phyloP scores from a whole-genome alignment of 2,329 filamentous ascomycete genomes.

The Clarireedia paspali region DNA sequence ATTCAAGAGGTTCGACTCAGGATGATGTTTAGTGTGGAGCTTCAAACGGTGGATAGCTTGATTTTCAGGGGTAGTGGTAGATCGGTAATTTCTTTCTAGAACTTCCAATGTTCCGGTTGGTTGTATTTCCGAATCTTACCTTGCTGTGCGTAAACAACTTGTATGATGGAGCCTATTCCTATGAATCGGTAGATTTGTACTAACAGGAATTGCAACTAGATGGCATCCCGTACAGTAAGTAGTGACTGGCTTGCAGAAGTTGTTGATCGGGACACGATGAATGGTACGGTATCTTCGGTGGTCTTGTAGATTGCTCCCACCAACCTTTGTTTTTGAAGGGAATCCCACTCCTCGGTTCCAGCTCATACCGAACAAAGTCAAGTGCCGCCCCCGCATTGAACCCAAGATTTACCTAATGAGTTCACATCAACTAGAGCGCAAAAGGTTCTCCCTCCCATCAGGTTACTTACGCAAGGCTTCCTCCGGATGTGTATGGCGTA shows the following conservation, averaged over 20 bases:
- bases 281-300: no score
- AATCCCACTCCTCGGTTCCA: constrained; percentile 6
- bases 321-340: no score
- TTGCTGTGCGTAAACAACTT: not conserved
- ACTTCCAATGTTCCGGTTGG: constrained; percentile 1
- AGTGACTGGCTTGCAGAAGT: no score
- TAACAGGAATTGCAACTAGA: no score
- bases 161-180: not conserved
- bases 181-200: no score
- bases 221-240: no score
- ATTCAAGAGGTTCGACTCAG: not conserved
- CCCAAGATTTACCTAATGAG: constrained; percentile 5
- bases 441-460: no score
- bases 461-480: not conserved
- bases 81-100: constrained; percentile 9
- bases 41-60: not conserved
- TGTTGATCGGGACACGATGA: no score
- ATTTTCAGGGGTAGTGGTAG: not conserved
- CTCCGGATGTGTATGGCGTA: not conserved
- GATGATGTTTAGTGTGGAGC: not conserved
- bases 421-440: not conserved
- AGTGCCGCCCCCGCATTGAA: constrained; percentile 5
- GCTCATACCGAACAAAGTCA: not conserved
- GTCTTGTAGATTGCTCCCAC: no score
- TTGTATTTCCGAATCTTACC: constrained; percentile 2